Evolutionary conservation across 2,329 filamentous ascomycete genomes (phyloP), one percentile per base, ranked within the genome.

Genomic region (Sclerotinia trifoliorum): DNA sequence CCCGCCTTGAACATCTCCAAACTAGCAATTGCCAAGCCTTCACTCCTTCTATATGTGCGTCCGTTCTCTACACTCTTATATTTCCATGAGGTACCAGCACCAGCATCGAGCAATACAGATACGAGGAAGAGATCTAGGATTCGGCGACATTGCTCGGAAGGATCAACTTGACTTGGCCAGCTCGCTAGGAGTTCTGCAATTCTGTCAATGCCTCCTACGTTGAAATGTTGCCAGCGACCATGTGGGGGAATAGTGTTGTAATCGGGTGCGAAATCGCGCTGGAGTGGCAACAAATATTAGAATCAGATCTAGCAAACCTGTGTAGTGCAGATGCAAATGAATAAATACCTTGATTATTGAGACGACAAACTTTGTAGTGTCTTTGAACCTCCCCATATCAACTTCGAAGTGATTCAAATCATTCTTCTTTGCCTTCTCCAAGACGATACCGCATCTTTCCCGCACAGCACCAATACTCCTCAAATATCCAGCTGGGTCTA

Each of bases 1-100:
- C 95, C 95, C 19, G 86, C 84, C 81, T 97, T 97, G 85, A 97
- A 97, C 94, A 97, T 97, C 74, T 97, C 94, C 75, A 89, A 77
- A 72, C 85, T 88, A 8, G 87, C 87, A 72, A 90, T 88, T 11
- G 94, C 94, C 67, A 97, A 84, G 11, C 94, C 94, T 79, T 97
- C 95, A 70, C 93, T 97, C 63, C 95, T 88, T 65, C 88, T 85
- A 80, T 94, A 98, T 52, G 90, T 79, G 71, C 89, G 90, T 68
- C 92, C 93, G 72, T 93, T 96, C 77, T 96, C 93, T 71, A 89
- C 89, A 77, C 93, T 96, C 82, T 92, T 95, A 81, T 97, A 99
- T 73, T 88, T 90, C 95, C 95, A 99, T 73, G 88, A 85, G 3
- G 88, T 94, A 52, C 95, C 95, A 2, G 95, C 93, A 52, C 95